Base-by-base conservation (phyloP, 495 filamentous ascomycete genomes). In the Penicillium longicatenatum region DNA sequence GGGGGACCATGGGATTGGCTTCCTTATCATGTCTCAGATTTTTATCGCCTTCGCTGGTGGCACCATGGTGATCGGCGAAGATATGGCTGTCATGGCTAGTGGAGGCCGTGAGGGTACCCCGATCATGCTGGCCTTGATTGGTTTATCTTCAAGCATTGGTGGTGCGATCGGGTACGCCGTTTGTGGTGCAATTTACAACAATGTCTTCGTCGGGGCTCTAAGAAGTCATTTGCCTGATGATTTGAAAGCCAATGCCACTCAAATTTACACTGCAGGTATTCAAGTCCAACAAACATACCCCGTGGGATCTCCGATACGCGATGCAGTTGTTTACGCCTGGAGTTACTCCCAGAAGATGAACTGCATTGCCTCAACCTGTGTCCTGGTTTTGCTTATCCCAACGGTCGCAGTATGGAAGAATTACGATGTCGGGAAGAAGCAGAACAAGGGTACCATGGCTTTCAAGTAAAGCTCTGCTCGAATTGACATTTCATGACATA, bases 11-110 rank as follows among this genome's bases (percentile, higher is more conserved):
- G 66, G 76, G 42, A 75, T 91, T 35, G 88, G 86, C 22, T 90
- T 87, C 68, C 74, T 93, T 31, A 74, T 90, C 64, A 89, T 91
- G 85, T 88, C 83, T 64, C 87, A 92, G 69, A 88, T 92, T 65
- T 86, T 91, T 72, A 90, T 92, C 61, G 85, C 89, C 26, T 83
- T 93, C 52, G 76, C 79, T 14, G 88, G 86, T 17, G 85, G 85
- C 31, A 85, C 81, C 3, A 64, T 88, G 6, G 73, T 91, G 52
- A 88, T 92, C 64, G 79, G 76, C 49, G 80, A 88, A 61, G 84
- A 92, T 57, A 88, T 92, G 69, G 88, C 87, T 4, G 84, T 85
- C 69, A 89, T 92, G 87, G 86, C 89, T 1, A 83, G 82, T 4
- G 79, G 84, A 6, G 72, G 73, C 21, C 73, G 81, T 3, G 81